phyloP scores from a whole-genome alignment of 2,329 filamentous ascomycete species.

The Sporothrix sp. region DNA sequence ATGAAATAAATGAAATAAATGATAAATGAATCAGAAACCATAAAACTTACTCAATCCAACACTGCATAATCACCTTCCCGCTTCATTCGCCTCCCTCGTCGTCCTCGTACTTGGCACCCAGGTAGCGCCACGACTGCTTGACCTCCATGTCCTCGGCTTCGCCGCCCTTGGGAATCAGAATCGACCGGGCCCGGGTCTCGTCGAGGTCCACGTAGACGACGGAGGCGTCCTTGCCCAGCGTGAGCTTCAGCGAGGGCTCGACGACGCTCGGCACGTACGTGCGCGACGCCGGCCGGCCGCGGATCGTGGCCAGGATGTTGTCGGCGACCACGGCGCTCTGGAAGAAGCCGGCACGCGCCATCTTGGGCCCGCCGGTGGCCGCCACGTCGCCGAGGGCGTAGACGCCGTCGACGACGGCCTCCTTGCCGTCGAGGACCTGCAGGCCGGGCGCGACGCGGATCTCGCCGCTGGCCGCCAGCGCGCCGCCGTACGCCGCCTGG shows the following conservation, averaged over 20 bases:
- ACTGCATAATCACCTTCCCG: neutral
- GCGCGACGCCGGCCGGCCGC: neutral
- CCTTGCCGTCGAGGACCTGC: constrained; percentile 33
- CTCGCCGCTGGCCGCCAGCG: constrained; percentile 37
- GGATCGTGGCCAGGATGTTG: constrained; percentile 33
- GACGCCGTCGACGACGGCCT: constrained; percentile 23
- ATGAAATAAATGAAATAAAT: neutral
- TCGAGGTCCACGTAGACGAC: constrained; percentile 10
- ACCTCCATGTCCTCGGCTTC: constrained; percentile 6
- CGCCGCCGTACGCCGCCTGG: constrained; percentile 30
- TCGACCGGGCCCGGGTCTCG: neutral
- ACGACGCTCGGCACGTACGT: constrained; percentile 2
- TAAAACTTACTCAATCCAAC: no score
- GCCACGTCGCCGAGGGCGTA: constrained; percentile 58
- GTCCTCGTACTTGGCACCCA: constrained; percentile 10
- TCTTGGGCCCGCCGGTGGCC: constrained; percentile 39
- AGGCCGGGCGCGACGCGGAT: constrained; percentile 47
- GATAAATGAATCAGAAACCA: neutral
- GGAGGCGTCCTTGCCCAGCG: constrained; percentile 14
- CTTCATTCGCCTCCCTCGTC: neutral
- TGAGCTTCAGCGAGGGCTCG: constrained; percentile 12
- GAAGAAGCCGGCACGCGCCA: constrained; percentile 37
- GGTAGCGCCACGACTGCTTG: neutral
- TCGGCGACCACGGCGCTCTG: constrained; percentile 44
- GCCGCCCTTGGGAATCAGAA: constrained; percentile 8